Evolutionary conservation across 129 eudicot species (phyloP), one percentile per base, ranked within the genome.

Genomic region (Centrapalus pauciflorus): DNA sequence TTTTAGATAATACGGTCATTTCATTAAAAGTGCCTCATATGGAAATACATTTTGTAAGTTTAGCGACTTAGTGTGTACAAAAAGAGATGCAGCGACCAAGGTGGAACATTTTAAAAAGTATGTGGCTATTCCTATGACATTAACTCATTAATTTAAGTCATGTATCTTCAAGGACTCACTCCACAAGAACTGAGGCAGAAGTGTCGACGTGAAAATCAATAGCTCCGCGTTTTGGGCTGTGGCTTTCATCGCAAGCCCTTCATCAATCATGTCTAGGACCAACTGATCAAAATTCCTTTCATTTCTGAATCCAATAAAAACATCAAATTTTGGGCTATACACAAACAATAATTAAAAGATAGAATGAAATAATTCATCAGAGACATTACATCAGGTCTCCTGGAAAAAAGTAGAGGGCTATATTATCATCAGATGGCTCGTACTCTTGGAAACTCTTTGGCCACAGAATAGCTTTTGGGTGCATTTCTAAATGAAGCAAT

Each of bases 331-430:
- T 9, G 11, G n/a, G 3, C 33, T 33, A 28, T 5, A 46, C 13
- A 27, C n/a, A 7, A 28, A 58, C 10, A 23, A 52, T 30, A 28
- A 32, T 50, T 28, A n/a, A 46, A n/a, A 40, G 26, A 38, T 2
- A 37, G 29, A 24, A 21, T 9, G 16, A 29, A 30, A 8, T 50
- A 26, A 29, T 24, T 2, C 17, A 2, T 13, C 2, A 5, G 11
- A 56, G 48, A n/a, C 55, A 66, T 20, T 19, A 85, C 93, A 77
- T 74, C 62, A 16, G 33, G 23, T 52, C 55, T 28, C 64, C 65
- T 13, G 86, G 70, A 33, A 86, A 80, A 70, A 86, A 79, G 77
- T 79, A 86, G 41, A 86, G 71, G 27, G 77, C 94, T 43, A 86
- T 86, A 38, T 61, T 60, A 5, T 62, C 83, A 49, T 77, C 77